Percentiles rank a stretch among this genome's conserved stretches.
These are phyloP conservation scores for Urtica urens DNA, from an alignment of 306 rosid species.

Conservation along the genomic window DNA sequence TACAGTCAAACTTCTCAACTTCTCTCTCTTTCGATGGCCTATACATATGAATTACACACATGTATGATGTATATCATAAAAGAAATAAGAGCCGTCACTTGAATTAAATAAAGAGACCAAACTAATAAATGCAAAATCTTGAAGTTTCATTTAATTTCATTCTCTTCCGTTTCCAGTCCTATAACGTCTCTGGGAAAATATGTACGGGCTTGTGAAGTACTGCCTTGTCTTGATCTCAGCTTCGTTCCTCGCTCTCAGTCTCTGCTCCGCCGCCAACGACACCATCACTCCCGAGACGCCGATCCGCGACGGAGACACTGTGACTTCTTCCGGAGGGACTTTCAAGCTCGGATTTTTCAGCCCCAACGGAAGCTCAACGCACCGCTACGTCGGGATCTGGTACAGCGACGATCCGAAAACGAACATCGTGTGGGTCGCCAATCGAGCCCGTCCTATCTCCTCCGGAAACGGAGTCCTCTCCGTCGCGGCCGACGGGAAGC, in stretches of 20 bases:
- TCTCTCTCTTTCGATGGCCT: too few relatives aligned
- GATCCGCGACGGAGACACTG: constrained; percentile 23
- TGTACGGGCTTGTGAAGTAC: background rate
- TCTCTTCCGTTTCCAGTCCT: too few relatives aligned
- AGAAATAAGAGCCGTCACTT: too few relatives aligned
- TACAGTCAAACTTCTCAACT: too few relatives aligned
- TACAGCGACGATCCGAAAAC: constrained; percentile 25
- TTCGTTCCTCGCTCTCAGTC: constrained; percentile 13
- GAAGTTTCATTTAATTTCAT: too few relatives aligned
- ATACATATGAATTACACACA: too few relatives aligned
- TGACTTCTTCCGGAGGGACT: constrained; percentile 22
- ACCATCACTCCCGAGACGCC: constrained; percentile 20
- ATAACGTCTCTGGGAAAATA: constrained; percentile 9
- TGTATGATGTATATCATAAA: too few relatives aligned
- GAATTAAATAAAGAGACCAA: too few relatives aligned
- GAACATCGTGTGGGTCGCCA: constrained; percentile 50
- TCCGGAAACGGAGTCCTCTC: constrained; percentile 32
- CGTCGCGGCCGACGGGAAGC: constrained; percentile 33
- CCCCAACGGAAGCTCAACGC: constrained; percentile 17
- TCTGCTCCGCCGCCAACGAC: constrained; percentile 32
- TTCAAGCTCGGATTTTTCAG: constrained; percentile 67
- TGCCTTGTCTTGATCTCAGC: constrained; percentile 14
- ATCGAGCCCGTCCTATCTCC: constrained; percentile 41
- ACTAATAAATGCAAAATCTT: too few relatives aligned
- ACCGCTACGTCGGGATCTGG: constrained; percentile 65